Conservation (phyloP, 768 basidiomycete genomes). For the Russula olivacea region DNA sequence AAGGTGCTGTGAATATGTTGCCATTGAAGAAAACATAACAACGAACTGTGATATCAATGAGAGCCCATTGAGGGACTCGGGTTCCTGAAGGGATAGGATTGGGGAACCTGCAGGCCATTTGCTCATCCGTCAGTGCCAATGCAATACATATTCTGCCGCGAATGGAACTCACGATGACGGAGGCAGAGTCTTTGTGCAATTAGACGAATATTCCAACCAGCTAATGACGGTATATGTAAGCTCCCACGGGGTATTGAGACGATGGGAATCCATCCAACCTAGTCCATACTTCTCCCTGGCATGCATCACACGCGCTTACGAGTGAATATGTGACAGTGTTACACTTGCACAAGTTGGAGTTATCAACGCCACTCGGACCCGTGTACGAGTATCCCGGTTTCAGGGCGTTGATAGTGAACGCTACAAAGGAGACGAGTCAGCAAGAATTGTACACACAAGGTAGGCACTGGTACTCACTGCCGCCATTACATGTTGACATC, state of each 20-base stretch:
- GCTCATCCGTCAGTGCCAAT: not conserved
- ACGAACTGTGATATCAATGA: slow-evolving; percentile 9
- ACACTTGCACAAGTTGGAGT: slow-evolving; percentile 13
- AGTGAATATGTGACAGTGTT: slow-evolving; percentile 11
- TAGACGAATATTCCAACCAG: not conserved
- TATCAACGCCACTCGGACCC: not conserved
- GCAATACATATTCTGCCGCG: too few relatives aligned
- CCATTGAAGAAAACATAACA: not conserved
- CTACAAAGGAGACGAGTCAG: not conserved
- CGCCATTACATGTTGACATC: slow-evolving; percentile 11
- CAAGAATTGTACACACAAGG: not conserved
- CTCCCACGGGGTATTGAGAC: not conserved
- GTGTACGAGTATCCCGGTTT: not conserved
- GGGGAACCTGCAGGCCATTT: not conserved
- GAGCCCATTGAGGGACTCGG: slow-evolving; percentile 8
- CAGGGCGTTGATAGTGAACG: slow-evolving; percentile 4
- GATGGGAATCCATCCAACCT: not conserved
- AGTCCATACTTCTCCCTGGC: not conserved
- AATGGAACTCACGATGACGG: slow-evolving; percentile 4
- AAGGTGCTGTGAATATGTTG: not conserved
- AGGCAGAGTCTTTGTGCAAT: not conserved
- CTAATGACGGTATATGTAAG: not conserved
- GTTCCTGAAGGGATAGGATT: slow-evolving; percentile 10
- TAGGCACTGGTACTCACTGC: slow-evolving; percentile 2
- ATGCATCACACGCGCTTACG: slow-evolving; percentile 19